phyloP scores from a whole-genome alignment of 2,329 filamentous ascomycete genomes.

The Botrytis deweyae region DNA sequence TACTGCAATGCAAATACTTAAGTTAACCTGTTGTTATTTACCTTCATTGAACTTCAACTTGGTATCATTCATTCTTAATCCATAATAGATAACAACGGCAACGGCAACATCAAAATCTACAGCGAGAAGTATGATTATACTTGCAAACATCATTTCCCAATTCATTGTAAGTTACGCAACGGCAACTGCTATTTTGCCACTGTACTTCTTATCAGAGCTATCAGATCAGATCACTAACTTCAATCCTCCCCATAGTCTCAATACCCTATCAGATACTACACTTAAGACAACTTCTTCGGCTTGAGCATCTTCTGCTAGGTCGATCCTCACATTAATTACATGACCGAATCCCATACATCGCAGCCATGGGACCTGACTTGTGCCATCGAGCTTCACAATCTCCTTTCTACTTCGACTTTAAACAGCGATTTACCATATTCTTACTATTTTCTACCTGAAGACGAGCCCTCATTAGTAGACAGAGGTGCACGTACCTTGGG shows the following conservation, averaged over 20 bases:
- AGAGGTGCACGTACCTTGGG: neutral
- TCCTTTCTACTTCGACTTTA: neutral
- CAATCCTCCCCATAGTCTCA: neutral
- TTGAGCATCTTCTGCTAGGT: neutral
- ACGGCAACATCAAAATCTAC: neutral
- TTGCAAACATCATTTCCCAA: neutral
- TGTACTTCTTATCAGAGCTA: neutral
- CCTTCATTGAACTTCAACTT: neutral
- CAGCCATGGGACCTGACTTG: conserved; percentile 22
- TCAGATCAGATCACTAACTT: conserved; percentile 2
- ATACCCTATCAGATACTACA: neutral
- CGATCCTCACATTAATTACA: conserved; percentile 4
- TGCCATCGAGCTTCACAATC: conserved; percentile 22
- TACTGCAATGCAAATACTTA: neutral
- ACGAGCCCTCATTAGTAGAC: neutral
- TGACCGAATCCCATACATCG: neutral
- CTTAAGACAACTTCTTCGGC: conserved; percentile 6
- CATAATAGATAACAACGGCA: neutral
- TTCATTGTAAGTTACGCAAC: neutral
- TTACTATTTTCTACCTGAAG: neutral
- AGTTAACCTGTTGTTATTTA: neutral
- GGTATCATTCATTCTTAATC: neutral
- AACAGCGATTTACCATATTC: neutral
- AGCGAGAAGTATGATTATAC: conserved; percentile 5
- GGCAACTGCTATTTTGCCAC: neutral